A percentile compares a stretch with the other conserved stretches of the same genome.
Evolutionary conservation across 345 rosid genomes (phyloP).

Genomic region (Turnera subulata): DNA sequence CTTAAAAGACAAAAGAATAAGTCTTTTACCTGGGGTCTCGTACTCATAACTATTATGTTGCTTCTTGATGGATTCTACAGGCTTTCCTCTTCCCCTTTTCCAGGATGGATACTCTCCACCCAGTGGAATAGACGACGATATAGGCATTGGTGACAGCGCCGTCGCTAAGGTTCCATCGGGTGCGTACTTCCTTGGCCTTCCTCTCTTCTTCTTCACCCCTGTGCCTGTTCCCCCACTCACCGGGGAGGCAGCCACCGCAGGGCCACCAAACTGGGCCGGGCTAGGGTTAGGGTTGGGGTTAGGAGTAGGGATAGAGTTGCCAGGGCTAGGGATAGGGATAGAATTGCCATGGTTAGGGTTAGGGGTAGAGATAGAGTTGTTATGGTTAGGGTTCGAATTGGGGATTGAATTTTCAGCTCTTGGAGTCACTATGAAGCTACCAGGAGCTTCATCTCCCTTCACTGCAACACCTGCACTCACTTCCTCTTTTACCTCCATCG

Average conservation of each 20-base stretch:
- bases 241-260: conserved; percentile 15
- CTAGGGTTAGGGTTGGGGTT: conserved; percentile 15
- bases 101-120: conserved; percentile 45
- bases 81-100: conserved; percentile 58
- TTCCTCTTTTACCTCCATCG: conserved; percentile 67
- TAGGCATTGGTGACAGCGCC: conserved; percentile 85
- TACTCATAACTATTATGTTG: conserved; percentile 46
- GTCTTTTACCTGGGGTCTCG: conserved; percentile 49
- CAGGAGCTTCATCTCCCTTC: conserved; percentile 51
- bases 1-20: background rate
- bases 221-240: conserved; percentile 25
- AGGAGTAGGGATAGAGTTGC: background rate
- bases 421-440: conserved; percentile 45
- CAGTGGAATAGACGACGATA: conserved; percentile 78
- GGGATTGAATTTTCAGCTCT: conserved; percentile 39
- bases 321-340: no score
- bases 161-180: conserved; percentile 54
- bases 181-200: conserved; percentile 79
- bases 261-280: conserved; percentile 12
- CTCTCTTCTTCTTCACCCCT: conserved; percentile 76
- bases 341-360: conserved; percentile 1
- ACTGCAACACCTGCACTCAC: conserved; percentile 33
- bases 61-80: conserved; percentile 44
- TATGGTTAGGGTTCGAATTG: conserved; percentile 29
- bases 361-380: conserved; percentile 18